Conservation (phyloP, 306 rosid genomes). For the Ceratonia siliqua region DNA sequence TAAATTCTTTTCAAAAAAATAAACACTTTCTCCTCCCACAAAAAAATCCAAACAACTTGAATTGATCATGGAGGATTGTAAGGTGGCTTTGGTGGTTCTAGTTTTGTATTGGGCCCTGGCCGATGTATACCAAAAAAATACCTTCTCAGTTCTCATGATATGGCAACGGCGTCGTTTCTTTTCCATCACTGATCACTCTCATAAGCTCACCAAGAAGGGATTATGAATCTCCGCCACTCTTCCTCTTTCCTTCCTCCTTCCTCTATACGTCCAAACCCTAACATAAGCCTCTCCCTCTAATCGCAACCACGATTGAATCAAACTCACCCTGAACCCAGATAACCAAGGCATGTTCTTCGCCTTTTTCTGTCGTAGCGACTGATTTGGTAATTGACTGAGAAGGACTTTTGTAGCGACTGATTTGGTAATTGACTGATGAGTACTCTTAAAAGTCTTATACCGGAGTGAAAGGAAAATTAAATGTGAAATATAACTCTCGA, state of each 20-base stretch:
- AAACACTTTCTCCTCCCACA: too few relatives aligned
- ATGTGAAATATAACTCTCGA: too few relatives aligned
- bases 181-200: background rate
- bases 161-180: background rate
- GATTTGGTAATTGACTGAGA: too few relatives aligned
- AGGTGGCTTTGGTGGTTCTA: too few relatives aligned
- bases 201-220: background rate
- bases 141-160: too few relatives aligned
- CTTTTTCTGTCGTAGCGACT: background rate
- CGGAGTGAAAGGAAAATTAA: too few relatives aligned
- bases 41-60: too few relatives aligned
- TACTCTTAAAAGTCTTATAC: too few relatives aligned
- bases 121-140: too few relatives aligned
- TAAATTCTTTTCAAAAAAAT: too few relatives aligned
- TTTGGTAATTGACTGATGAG: background rate
- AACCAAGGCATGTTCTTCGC: slow-evolving; percentile 50
- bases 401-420: background rate
- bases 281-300: background rate
- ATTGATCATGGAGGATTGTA: too few relatives aligned
- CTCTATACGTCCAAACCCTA: slow-evolving; percentile 8
- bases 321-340: slow-evolving; percentile 41
- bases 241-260: slow-evolving; percentile 35
- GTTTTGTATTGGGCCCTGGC: too few relatives aligned
- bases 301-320: background rate
- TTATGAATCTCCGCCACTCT: slow-evolving; percentile 33